Evolutionary conservation across 768 basidiomycete species (phyloP).

Genomic region (Collybiopsis luxurians): DNA sequence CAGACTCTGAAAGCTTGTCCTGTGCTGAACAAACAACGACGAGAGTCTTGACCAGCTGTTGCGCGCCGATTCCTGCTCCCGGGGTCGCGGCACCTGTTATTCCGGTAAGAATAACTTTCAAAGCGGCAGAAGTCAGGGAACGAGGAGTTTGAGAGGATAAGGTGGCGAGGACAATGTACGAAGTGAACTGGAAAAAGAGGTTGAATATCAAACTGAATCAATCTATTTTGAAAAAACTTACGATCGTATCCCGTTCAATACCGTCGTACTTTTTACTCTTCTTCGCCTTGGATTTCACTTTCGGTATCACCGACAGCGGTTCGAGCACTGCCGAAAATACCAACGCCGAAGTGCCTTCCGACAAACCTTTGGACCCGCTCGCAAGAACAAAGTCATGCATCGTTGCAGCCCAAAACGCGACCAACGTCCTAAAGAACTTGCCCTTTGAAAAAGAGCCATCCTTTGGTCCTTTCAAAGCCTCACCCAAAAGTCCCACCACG

Average conservation of each 20-base stretch:
- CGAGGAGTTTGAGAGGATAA: slow-evolving; percentile 61
- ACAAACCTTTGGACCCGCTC: slow-evolving; percentile 38
- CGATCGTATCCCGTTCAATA: slow-evolving; percentile 2
- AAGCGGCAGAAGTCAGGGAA: slow-evolving; percentile 48
- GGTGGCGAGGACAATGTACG: slow-evolving; percentile 68
- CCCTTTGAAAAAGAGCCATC: slow-evolving; percentile 22
- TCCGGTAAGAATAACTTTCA: slow-evolving; percentile 54
- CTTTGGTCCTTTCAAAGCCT: slow-evolving; percentile 39
- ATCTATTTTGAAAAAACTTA: neutral
- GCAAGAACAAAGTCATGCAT: slow-evolving; percentile 74
- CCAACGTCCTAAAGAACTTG: slow-evolving; percentile 57
- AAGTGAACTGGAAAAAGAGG: slow-evolving; percentile 50
- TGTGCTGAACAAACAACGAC: slow-evolving; percentile 68
- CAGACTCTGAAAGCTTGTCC: slow-evolving; percentile 47
- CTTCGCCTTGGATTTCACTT: slow-evolving; percentile 28
- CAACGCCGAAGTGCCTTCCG: slow-evolving; percentile 66
- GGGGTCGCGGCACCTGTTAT: slow-evolving; percentile 49
- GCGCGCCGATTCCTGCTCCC: slow-evolving; percentile 21
- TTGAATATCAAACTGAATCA: neutral
- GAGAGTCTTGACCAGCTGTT: slow-evolving; percentile 63
- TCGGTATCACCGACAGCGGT: slow-evolving; percentile 37
- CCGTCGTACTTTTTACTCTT: neutral
- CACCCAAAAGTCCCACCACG: slow-evolving; percentile 61
- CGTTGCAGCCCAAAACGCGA: slow-evolving; percentile 80
- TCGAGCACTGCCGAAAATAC: slow-evolving; percentile 63